Base-by-base conservation (phyloP, 139 green algal genomes). In the Chlamydomonas schloesseri region DNA sequence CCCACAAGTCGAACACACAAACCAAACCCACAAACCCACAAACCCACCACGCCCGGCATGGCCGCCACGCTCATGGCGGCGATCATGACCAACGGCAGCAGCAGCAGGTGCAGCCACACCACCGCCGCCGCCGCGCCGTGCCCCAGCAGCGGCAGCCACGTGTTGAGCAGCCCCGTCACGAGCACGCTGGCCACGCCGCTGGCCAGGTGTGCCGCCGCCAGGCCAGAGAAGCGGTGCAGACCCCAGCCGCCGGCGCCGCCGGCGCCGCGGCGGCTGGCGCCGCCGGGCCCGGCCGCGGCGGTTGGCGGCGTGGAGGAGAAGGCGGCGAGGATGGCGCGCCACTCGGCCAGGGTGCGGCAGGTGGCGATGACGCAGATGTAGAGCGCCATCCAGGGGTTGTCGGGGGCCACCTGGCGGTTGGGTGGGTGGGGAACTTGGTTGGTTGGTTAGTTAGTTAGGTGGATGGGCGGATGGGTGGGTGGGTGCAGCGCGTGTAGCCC, bases 91-190 rank as follows among this genome's bases (percentile, higher is more conserved):
- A 53, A 68, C 67, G 80, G 80, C 31, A 86, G 80, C 65, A 86
- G 67, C 80, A 86, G 80, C 80, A 86, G 69, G 69, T 86, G 80
- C 80, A 86, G 65, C 80, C 80, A 86, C 67, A 86, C 68, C 26
- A 86, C 28, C 15, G 68, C 80, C 65, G 31, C 33, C 21, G 80
- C 80, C 53, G 80, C 67, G 47, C 31, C 46, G 53, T 78, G 50
- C 0, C 80, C 80, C 80, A 86, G 80, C 65, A 86, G 80, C 33
- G 80, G 80, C 47, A 86, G 67, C 80, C 80, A 86, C 13, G 68
- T 86, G 67, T 69, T 86, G 10, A 77, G 31, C 50, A 86, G 80
- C 23, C 80, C 80, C 47, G 80, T 77, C 80, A 77, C 50, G 28
- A 84, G 29, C 42, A 53, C 78, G 36, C 28, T 55, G 17, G 78